Conservation (phyloP, 2,329 filamentous ascomycete genomes). For the Oidium heveae region DNA sequence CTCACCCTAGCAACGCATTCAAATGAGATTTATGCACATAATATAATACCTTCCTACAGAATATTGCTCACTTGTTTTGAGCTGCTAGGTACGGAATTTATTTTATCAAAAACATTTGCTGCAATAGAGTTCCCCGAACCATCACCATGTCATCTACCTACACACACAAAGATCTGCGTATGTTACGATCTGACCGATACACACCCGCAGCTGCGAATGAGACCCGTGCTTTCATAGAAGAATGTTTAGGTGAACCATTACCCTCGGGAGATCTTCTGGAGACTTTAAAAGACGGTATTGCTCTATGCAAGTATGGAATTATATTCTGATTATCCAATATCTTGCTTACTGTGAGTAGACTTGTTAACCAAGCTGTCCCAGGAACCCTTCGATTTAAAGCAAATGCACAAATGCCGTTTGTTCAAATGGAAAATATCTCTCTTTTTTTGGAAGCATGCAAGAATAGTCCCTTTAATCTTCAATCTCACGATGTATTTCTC, state of each 20-base stretch:
- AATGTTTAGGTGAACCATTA: conserved; percentile 47
- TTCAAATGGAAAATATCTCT: conserved; percentile 98
- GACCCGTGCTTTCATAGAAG: conserved; percentile 65
- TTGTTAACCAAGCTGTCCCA: conserved; percentile 57
- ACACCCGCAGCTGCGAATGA: conserved; percentile 78
- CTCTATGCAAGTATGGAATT: conserved; percentile 57
- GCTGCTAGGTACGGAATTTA: no score
- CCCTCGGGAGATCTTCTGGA: conserved; percentile 56
- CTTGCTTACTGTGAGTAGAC: conserved; percentile 17
- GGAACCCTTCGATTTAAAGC: conserved; percentile 68
- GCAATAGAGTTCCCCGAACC: no score
- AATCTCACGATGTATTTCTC: conserved; percentile 83
- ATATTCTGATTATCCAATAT: background rate
- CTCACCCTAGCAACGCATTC: no score
- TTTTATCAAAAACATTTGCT: no score
- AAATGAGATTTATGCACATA: no score
- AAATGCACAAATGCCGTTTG: conserved; percentile 78
- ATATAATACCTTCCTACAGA: no score
- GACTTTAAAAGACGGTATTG: conserved; percentile 68
- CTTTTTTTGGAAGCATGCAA: conserved; percentile 84
- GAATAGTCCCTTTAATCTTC: conserved; percentile 58
- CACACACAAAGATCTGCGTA: conserved; percentile 86
- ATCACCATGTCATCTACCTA: conserved; percentile 64
- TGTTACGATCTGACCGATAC: conserved; percentile 75
- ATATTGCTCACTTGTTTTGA: no score